phyloP scores from a whole-genome alignment of 805 yeast genomes.

The Nakazawaea ishiwadae region DNA sequence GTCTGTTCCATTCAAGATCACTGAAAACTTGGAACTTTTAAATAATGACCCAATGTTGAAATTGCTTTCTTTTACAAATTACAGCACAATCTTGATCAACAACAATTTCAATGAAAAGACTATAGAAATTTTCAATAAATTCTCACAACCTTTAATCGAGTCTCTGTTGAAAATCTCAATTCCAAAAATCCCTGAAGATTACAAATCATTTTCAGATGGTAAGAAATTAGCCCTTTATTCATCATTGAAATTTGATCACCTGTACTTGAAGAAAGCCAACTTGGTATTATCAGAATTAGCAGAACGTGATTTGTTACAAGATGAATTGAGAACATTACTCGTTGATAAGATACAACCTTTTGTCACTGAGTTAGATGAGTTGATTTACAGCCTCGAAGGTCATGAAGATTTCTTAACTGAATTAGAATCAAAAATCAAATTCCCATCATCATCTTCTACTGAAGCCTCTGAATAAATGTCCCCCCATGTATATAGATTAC shows the following conservation, averaged over 20 bases:
- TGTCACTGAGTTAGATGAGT: slow-evolving; percentile 3
- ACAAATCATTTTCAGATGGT: slow-evolving; percentile 1
- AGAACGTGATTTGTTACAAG: not conserved
- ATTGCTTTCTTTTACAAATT: slow-evolving; percentile 1
- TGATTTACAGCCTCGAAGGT: slow-evolving; percentile 4
- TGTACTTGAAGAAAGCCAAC: slow-evolving; percentile 3
- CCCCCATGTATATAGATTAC: not conserved
- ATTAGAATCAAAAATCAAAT: slow-evolving; percentile 4
- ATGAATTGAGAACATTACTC: not conserved
- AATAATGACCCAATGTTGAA: slow-evolving; percentile 2
- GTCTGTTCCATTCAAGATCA: not conserved
- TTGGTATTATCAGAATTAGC: not conserved
- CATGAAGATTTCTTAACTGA: slow-evolving; percentile 8
- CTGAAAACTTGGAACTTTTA: not conserved
- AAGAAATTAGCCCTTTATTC: slow-evolving; percentile 4
- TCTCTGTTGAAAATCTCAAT: not conserved
- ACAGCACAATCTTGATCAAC: slow-evolving; percentile 1
- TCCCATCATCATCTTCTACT: not conserved
- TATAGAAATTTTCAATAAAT: slow-evolving; percentile 1
- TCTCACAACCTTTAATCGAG: not conserved
- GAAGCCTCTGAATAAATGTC: not conserved
- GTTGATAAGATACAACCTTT: not conserved
- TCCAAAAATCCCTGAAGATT: slow-evolving; percentile 2
- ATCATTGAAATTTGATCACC: slow-evolving; percentile 6
- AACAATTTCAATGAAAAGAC: not conserved